Base-by-base conservation (phyloP, 345 rosid genomes). In the Sonneratia alba region DNA sequence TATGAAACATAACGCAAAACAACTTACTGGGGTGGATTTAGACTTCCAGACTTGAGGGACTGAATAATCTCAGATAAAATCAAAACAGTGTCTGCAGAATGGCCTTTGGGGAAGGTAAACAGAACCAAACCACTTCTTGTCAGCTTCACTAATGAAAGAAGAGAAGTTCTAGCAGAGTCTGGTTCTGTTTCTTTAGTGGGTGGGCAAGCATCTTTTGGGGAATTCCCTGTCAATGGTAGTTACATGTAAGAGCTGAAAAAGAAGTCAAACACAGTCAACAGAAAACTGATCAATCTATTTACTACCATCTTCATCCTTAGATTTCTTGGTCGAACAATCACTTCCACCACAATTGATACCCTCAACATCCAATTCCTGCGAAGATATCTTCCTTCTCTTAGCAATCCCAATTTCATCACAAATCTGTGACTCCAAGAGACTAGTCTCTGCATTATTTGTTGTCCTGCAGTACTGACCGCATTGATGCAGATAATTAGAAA, bases 91-190 rank as follows among this genome's bases (percentile, higher is more conserved):
- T 88, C 71, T 10, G 71, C 73, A 55, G 86, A 77, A 59, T 67
- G 80, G 61, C 83, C 87, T 55, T 62, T 66, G 21, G 84, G 87
- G 76, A 87, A 82, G 45, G 86, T 85, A 68, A 94, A 79, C 37
- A 94, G 88, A 79, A 94, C 84, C 88, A 94, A 79, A 53, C 97
- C 98, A 77, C 97, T 88, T 69, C 83, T 86, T 56, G 85, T 85
- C 77, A 94, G 79, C 90, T 94, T 94, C 73, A 94, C 98, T 68
- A 94, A 75, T 61, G 98, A 91, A 78, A 93, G 88, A 77, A 56
- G 75, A 77, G 77, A 78, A 72, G 75, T 70, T 8, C n/a, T 79
- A 57, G 80, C 83, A 67, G 45, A 76, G 37, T 45, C 69, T 64
- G 40, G 55, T 78, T 71, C 82, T 36, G 63, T 76, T 61, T 82